Evolutionary conservation across 1,284 basidiomycete genomes (phyloP), one percentile per base, ranked within the genome.

Genomic region (Cutaneotrichosporon curvatum): DNA sequence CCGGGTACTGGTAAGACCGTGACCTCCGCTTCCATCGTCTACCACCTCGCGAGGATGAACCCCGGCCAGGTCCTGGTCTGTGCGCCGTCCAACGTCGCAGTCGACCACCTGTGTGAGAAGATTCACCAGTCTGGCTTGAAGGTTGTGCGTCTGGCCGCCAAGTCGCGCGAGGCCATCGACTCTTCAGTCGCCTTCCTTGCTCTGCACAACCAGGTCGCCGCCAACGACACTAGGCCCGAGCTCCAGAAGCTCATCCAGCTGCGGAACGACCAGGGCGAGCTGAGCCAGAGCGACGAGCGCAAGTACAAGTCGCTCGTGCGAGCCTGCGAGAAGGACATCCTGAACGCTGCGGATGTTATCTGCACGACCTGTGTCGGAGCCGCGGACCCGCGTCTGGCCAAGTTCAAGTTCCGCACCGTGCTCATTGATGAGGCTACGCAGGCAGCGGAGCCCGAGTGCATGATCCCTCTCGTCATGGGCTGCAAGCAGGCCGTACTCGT

Each of bases 1-100:
- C 95, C 95, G 12, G 95, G 95, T 34, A 98, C 95, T 0, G 95
- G 95, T 37, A 99, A 99, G 75, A 99, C 95, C 0, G 95, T 98
- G 48, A 99, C 95, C 0, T 97, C 92, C n/a, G 95, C 95, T 5
- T 96, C 95, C 1, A 94, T 96, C 61, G 94, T 98, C 36, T 91
- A 98, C 69, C 95, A 99, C 70, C 83, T 99, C 8, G 90, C 90
- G 45, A 96, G 96, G 75, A 98, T 98, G 94, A 97, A 97, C 64
- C 91, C 91, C 0, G 95, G 95, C 25, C 95, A 97, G 72, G 95
- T 99, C 20, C 84, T 99, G 35, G 95, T 99, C 50, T 95, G 92
- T 68, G 95, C 95, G 1, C 95, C 95, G 0, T 98, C 95, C 45
- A 99, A 99, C 74, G 95, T 99, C 56, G 95, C 95, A 39, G 95